Evolutionary conservation across 768 basidiomycete species (phyloP), one percentile per base, ranked within the genome.

Genomic region (Jaapia argillacea): DNA sequence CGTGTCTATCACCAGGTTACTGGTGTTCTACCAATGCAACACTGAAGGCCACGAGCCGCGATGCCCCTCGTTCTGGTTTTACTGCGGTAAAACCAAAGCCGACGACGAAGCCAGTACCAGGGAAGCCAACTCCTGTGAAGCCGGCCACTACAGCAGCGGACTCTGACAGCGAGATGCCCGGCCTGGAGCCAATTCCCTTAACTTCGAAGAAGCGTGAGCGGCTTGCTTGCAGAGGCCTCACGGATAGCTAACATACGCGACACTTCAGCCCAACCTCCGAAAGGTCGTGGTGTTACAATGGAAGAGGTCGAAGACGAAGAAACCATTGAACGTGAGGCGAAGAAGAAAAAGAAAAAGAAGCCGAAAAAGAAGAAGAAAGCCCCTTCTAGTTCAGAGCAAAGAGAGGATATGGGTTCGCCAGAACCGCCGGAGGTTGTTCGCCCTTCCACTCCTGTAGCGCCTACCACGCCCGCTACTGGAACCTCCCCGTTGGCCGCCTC

Each of bases 231-330:
- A 10, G 31, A 33, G 16, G 10, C 16, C 16, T 33, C 31, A 16
- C 31, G 31, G 31, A 33, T 33, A 5, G 28, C 44, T n/a, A n/a
- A n/a, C n/a, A n/a, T n/a, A n/a, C n/a, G n/a, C n/a, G n/a, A n/a
- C n/a, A n/a, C n/a, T n/a, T n/a, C 28, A 33, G 28, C 28, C 16
- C 28, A 33, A 33, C 28, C 28, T 10, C 28, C 28, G 10, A 33
- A 16, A 33, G 28, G 28, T 10, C 28, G 28, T 16, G 28, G 28
- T 10, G 67, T 72, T 12, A 82, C 80, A 0, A 69, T 82, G 6
- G 85, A 85, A 52, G 83, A 88, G 33, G 79, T 75, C 0, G 81
- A 83, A 40, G 86, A 85, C 40, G 83, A 82, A 54, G 81, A 76
- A 25, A 72, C 70, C 3, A 61, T 58, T 1, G 43, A 54, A 0